Conservation (phyloP, 768 basidiomycete genomes). For the Naganishia kalamii region DNA sequence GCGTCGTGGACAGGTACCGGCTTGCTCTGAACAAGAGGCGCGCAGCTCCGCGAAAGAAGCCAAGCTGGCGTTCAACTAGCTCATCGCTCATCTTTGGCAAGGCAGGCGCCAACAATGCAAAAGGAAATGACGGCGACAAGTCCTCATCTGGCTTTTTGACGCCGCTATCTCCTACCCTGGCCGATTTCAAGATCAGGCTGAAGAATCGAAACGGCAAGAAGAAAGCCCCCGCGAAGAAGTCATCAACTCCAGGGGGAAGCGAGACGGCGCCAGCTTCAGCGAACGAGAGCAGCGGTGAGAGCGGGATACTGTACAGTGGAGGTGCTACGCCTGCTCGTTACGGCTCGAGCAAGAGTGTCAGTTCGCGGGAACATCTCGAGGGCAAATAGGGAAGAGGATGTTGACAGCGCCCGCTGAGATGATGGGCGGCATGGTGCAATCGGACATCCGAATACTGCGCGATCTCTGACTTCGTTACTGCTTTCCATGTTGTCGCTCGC, state of each 20-base stretch:
- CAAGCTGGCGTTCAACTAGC: background rate
- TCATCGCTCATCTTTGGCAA: slow-evolving; percentile 5
- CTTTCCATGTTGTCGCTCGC: no score
- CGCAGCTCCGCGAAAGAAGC: slow-evolving; percentile 1
- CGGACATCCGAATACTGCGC: no score
- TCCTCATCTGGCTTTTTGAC: background rate
- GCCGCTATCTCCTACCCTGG: slow-evolving; percentile 7
- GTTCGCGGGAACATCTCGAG: no score
- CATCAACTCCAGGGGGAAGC: background rate
- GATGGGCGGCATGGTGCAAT: no score
- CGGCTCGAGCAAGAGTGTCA: no score
- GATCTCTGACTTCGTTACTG: no score
- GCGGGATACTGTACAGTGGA: no score
- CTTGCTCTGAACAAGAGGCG: slow-evolving; percentile 20
- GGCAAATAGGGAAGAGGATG: no score
- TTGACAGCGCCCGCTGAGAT: no score
- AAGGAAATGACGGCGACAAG: background rate
- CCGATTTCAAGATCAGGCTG: background rate
- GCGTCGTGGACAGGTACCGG: slow-evolving; percentile 25
- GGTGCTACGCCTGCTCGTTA: no score
- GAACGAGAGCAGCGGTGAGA: background rate
- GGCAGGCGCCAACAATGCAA: background rate
- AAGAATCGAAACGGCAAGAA: background rate
- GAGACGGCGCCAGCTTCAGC: background rate
- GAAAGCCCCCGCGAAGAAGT: background rate